A percentile compares a stretch with the other conserved stretches of the same genome.
Conservation (phyloP, 2,329 filamentous ascomycete species). For the Alternaria consortialis region DNA sequence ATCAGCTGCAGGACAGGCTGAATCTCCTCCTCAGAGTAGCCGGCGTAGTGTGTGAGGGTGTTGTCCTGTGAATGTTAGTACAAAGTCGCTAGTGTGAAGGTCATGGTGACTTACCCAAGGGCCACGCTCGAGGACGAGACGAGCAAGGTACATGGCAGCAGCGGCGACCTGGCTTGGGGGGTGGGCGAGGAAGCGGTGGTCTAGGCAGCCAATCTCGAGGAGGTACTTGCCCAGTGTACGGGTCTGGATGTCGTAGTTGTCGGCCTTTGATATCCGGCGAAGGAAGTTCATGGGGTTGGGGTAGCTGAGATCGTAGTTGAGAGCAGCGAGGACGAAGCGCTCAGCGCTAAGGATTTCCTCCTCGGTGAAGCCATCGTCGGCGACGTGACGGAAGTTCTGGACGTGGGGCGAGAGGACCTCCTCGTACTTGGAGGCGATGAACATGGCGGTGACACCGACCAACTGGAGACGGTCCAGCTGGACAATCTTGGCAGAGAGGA, state of each 20-base stretch:
- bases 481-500: conserved; percentile 93
- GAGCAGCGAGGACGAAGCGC: conserved; percentile 86
- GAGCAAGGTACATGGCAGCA: conserved; percentile 92
- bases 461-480: conserved; percentile 95
- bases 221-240: conserved; percentile 97
- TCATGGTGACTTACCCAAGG: conserved; percentile 75
- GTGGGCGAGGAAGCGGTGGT: conserved; percentile 91
- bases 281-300: conserved; percentile 99
- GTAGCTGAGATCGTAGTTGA: conserved; percentile 97
- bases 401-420: conserved; percentile 97
- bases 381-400: conserved; percentile 94
- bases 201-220: conserved; percentile 94
- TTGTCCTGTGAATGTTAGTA: conserved; percentile 67
- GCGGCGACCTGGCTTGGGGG: conserved; percentile 91
- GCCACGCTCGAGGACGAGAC: conserved; percentile 87
- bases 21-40: conserved; percentile 92
- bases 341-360: conserved; percentile 97
- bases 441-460: conserved; percentile 98
- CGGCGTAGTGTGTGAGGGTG: conserved; percentile 88
- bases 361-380: conserved; percentile 95
- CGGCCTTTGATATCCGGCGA: conserved; percentile 96
- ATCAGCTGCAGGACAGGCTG: conserved; percentile 91
- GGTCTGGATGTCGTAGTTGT: conserved; percentile 98
- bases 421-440: conserved; percentile 98
- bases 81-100: not conserved